These are phyloP conservation scores for Epichloe uncinata DNA, from an alignment of 2,329 filamentous ascomycete species.

Conservation along the genomic window DNA sequence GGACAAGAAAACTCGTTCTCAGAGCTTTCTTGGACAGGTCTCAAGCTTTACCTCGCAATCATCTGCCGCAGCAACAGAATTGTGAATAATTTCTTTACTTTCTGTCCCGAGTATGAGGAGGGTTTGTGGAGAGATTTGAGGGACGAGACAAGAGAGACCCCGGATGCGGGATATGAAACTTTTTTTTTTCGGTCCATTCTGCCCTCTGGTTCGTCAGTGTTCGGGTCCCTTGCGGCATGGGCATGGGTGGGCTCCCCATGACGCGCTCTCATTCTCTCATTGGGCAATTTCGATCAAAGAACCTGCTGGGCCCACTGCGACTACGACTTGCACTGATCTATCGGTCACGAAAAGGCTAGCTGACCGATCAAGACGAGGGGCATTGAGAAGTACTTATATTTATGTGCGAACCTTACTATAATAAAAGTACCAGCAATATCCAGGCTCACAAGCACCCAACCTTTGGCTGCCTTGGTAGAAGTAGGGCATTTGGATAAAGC, in stretches of 20 bases:
- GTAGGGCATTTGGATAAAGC: no score
- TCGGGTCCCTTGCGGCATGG: constrained; percentile 3
- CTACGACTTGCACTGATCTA: not conserved
- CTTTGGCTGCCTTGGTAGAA: no score
- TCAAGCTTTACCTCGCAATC: constrained; percentile 25
- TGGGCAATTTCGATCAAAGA: constrained; percentile 1
- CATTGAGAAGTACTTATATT: no score
- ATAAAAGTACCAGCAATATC: no score
- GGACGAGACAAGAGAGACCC: constrained; percentile 2
- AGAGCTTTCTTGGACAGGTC: constrained; percentile 23
- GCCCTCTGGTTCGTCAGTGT: not conserved
- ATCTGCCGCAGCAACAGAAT: constrained; percentile 19
- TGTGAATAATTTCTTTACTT: constrained; percentile 3
- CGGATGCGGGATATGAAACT: constrained; percentile 2
- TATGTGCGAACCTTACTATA: no score
- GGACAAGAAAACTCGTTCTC: constrained; percentile 25
- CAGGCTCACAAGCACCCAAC: no score
- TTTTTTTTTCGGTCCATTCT: not conserved
- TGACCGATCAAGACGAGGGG: no score
- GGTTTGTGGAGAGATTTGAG: constrained; percentile 8
- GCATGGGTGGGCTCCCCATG: not conserved
- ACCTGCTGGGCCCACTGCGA: not conserved
- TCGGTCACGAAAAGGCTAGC: no score
- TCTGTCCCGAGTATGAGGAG: constrained; percentile 1
- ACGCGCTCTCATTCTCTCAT: constrained; percentile 1